phyloP scores from a whole-genome alignment of 805 yeast species.

The Sugiyamaella lignohabitans region DNA sequence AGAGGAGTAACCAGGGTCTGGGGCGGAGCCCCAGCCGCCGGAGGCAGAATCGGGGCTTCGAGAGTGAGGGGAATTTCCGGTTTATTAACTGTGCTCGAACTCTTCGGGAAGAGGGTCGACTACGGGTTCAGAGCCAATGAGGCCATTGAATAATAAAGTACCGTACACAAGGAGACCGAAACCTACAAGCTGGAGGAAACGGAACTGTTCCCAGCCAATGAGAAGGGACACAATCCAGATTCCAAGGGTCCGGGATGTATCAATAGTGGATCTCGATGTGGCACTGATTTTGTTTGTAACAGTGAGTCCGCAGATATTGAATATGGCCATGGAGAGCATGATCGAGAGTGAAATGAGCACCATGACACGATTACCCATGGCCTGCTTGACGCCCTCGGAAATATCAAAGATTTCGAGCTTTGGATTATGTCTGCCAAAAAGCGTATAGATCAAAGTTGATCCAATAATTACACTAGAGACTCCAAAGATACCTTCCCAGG shows the following conservation, averaged over 20 bases:
- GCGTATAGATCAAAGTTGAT: slow-evolving; percentile 40
- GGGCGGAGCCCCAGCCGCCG: background rate
- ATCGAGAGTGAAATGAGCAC: slow-evolving; percentile 51
- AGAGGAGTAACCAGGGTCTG: background rate
- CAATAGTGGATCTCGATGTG: slow-evolving; percentile 72
- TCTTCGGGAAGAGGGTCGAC: slow-evolving; percentile 14
- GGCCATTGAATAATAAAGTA: slow-evolving; percentile 67
- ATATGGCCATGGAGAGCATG: slow-evolving; percentile 64
- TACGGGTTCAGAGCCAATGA: slow-evolving; percentile 30
- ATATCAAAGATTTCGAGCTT: slow-evolving; percentile 44
- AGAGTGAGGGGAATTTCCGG: background rate
- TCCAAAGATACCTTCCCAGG: slow-evolving; percentile 70
- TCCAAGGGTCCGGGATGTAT: slow-evolving; percentile 64
- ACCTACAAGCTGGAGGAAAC: slow-evolving; percentile 55
- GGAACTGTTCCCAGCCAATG: slow-evolving; percentile 72
- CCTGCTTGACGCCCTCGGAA: slow-evolving; percentile 25
- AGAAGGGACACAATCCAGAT: slow-evolving; percentile 68
- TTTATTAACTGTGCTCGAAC: slow-evolving; percentile 14
- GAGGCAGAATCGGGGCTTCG: background rate
- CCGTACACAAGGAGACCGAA: slow-evolving; percentile 61
- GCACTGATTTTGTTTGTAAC: slow-evolving; percentile 62
- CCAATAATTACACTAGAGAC: slow-evolving; percentile 37
- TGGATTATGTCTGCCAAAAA: slow-evolving; percentile 9
- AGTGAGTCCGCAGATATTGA: slow-evolving; percentile 69
- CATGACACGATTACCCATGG: slow-evolving; percentile 25